Conservation (phyloP, 2,329 filamentous ascomycete species). For the Fusarium coicis region DNA sequence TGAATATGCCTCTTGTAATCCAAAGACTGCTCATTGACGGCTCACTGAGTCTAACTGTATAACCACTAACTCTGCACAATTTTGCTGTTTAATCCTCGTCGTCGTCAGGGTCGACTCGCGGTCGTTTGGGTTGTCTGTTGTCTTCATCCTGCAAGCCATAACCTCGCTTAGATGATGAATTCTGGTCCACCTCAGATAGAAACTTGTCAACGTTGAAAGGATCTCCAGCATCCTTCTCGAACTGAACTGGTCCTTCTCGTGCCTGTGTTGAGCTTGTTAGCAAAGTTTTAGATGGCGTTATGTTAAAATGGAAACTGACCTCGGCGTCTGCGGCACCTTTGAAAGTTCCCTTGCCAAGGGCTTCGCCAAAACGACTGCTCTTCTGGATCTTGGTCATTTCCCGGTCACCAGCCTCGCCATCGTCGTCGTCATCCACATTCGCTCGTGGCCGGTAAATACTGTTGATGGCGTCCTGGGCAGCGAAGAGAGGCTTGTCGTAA, state of each 20-base stretch:
- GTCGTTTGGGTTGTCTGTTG: slow-evolving; percentile 73
- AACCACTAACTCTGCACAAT: slow-evolving; percentile 23
- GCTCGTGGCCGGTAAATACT: slow-evolving; percentile 90
- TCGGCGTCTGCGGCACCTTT: slow-evolving; percentile 87
- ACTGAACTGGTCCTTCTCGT: slow-evolving; percentile 92
- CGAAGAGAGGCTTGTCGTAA: slow-evolving; percentile 97
- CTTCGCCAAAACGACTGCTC: slow-evolving; percentile 83
- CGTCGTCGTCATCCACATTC: slow-evolving; percentile 79
- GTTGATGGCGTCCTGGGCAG: slow-evolving; percentile 92
- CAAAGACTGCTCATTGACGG: slow-evolving; percentile 35
- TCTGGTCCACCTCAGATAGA: slow-evolving; percentile 80
- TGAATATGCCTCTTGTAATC: slow-evolving; percentile 10
- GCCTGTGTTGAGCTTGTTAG: slow-evolving; percentile 60
- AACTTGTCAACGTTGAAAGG: slow-evolving; percentile 96
- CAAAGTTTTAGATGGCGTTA: background rate
- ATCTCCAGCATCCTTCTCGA: slow-evolving; percentile 87
- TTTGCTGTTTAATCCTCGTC: slow-evolving; percentile 41
- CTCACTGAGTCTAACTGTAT: slow-evolving; percentile 40
- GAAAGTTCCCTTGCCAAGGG: slow-evolving; percentile 89
- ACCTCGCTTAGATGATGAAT: slow-evolving; percentile 73
- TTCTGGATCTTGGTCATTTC: slow-evolving; percentile 92
- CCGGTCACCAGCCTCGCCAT: slow-evolving; percentile 81
- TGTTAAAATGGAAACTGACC: slow-evolving; percentile 57
- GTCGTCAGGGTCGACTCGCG: slow-evolving; percentile 75
- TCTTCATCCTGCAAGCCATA: slow-evolving; percentile 79